Base-by-base conservation (phyloP, 441 rosid species). In the Eruca vesicaria region DNA sequence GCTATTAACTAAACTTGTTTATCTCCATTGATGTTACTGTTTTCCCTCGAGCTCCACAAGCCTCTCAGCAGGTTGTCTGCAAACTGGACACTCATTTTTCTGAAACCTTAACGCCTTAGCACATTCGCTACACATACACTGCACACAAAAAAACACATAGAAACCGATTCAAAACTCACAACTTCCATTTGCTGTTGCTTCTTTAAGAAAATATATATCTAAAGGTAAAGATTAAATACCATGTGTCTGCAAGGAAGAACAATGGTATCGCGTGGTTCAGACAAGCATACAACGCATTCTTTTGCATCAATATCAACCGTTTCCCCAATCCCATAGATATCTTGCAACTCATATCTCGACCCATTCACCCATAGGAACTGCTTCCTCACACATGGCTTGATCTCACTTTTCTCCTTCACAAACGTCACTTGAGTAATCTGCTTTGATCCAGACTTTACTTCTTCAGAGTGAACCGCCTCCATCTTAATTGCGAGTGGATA, bases 171-270 rank as follows among this genome's bases (percentile, higher is more conserved):
- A 16, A 33, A 19, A 55, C 56, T 14, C 21, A 36, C 18, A 0
- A 6, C 4, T n/a, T n/a, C n/a, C n/a, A n/a, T n/a, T n/a, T n/a
- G n/a, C n/a, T n/a, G n/a, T n/a, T n/a, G n/a, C n/a, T n/a, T n/a
- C n/a, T n/a, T n/a, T n/a, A n/a, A n/a, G n/a, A n/a, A n/a, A n/a
- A n/a, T n/a, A n/a, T n/a, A n/a, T n/a, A n/a, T n/a, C n/a, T n/a
- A n/a, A n/a, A n/a, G n/a, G n/a, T n/a, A n/a, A n/a, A n/a, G n/a
- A n/a, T n/a, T n/a, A n/a, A n/a, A 32, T 43, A 94, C 98, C 96
- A 94, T 83, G 81, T 94, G 98, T 52, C 98, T 83, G 82, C 98
- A 94, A 36, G 93, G 98, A 85, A 94, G 97, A 79, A 91, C 93
- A 26, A 91, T 76, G 1, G 88, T 91, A 69, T 88, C 88, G 26